Base-by-base conservation (phyloP, 2,329 filamentous ascomycete species). In the Talaromyces sp. region DNA sequence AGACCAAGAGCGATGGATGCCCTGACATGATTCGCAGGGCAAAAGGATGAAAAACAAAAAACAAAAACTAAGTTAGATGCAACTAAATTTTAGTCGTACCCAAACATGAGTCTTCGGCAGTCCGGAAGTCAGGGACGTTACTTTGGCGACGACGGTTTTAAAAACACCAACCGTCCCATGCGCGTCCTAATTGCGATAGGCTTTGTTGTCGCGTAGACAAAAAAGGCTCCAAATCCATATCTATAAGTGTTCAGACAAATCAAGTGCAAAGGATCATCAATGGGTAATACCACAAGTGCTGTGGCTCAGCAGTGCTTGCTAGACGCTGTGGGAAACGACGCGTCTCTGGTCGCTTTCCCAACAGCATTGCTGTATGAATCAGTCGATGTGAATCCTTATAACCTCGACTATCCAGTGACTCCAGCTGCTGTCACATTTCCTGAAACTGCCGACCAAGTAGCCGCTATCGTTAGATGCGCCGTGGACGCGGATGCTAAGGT, bases 391-490 rank as follows among this genome's bases (percentile, higher is more conserved):
- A 66, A 70, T 19, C 71, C 72, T 5, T 77, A 70, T 67, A 78
- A 78, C 65, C 69, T 78, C 19, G 71, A 74, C 57, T 62, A 73
- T 41, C 67, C 68, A 16, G 72, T 71, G 50, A 72, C 67, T 4
- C 78, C 78, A 1, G 70, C 68, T 0, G 78, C 74, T 1, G 66
- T 79, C 9, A 74, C 73, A 0, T 72, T 72, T 47, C 77, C 77
- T 1, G 62, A 70, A 67, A 77, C 73, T 5, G 69, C 75, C 0
- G 67, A 75, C 5, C 77, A 84, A 9, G 76, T 85, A 16, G 73
- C 80, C 6, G 75, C 73, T 3, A 79, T 83, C 3, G 77, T 86
- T 14, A 72, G 73, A 48, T 85, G 83, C 64, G 83, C 82, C 1
- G 70, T 71, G 1, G 68, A 77, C 27, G 67, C 73, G 50, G 73